Evolutionary conservation across 352 stramenopile genomes (phyloP).

Genomic region (Pythium brassicae): DNA sequence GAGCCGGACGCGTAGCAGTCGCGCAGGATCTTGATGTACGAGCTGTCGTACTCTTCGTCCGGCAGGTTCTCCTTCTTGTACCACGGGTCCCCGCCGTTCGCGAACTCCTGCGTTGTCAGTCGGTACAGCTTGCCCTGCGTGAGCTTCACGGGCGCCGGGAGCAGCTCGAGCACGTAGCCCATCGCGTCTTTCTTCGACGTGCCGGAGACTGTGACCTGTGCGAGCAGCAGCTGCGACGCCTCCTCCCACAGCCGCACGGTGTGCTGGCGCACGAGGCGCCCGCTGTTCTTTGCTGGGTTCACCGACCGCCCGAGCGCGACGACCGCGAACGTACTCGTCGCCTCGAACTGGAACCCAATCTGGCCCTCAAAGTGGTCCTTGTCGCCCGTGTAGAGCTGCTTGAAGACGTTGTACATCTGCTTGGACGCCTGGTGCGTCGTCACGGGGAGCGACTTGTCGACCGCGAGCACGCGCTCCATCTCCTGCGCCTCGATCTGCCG

Average conservation of each 20-base stretch:
- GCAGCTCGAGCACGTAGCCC: constrained; percentile 70
- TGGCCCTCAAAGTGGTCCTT: constrained; percentile 89
- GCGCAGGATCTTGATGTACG: constrained; percentile 83
- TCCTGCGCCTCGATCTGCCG: constrained; percentile 63
- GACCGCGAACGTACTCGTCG: constrained; percentile 74
- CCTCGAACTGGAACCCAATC: constrained; percentile 88
- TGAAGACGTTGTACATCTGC: constrained; percentile 85
- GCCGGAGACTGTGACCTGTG: constrained; percentile 53
- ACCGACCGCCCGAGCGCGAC: constrained; percentile 79
- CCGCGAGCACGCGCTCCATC: constrained; percentile 43
- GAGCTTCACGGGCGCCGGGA: constrained; percentile 48
- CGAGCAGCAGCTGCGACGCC: constrained; percentile 60
- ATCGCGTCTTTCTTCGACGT: constrained; percentile 65
- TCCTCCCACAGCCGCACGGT: constrained; percentile 84
- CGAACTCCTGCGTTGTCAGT: constrained; percentile 83
- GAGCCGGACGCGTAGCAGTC: constrained; percentile 86
- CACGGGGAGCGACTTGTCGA: constrained; percentile 39
- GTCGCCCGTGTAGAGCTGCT: constrained; percentile 83
- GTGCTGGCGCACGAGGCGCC: constrained; percentile 63
- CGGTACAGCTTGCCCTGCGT: constrained; percentile 84
- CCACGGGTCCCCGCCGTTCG: constrained; percentile 83
- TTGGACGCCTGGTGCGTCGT: constrained; percentile 54
- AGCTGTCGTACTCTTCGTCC: constrained; percentile 83
- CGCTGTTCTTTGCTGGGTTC: constrained; percentile 59
- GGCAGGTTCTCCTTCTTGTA: constrained; percentile 88